Conservation (phyloP, 106 monocot species). For the Gastrodia elata region DNA sequence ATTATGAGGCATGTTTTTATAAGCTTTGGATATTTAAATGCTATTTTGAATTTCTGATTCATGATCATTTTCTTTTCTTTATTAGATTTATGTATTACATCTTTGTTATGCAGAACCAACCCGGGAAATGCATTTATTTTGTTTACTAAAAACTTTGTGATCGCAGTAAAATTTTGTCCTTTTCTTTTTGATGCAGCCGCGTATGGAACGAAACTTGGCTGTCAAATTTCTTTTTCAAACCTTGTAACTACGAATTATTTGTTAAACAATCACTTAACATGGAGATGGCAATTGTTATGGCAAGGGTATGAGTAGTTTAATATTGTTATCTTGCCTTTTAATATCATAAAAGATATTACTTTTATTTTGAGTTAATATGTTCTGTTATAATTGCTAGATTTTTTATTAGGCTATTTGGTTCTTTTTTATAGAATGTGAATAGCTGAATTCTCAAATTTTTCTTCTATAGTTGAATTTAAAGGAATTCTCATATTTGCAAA, state of each 20-base stretch:
- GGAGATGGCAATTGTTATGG: conserved; percentile 92
- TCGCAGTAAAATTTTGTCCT: background rate
- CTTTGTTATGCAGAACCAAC: background rate
- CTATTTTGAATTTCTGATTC: background rate
- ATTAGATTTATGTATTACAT: background rate
- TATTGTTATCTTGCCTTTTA: background rate
- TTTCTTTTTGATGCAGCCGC: conserved; percentile 33
- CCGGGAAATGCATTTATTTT: background rate
- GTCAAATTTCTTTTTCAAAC: conserved; percentile 70
- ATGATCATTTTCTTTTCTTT: background rate
- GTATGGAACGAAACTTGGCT: conserved; percentile 91
- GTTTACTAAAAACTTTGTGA: background rate
- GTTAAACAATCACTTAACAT: conserved; percentile 82
- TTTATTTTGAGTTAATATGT: background rate
- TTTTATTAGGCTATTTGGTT: background rate
- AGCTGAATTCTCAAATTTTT: background rate
- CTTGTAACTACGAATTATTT: conserved; percentile 82
- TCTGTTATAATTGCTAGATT: background rate
- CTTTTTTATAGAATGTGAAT: background rate
- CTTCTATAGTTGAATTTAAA: background rate
- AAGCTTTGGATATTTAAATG: background rate
- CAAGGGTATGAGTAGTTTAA: conserved; percentile 45
- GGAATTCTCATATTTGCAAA: background rate
- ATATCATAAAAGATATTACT: background rate
- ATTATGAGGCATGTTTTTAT: background rate